phyloP scores from a whole-genome alignment of 768 basidiomycete species.

The Boletus speciosus region DNA sequence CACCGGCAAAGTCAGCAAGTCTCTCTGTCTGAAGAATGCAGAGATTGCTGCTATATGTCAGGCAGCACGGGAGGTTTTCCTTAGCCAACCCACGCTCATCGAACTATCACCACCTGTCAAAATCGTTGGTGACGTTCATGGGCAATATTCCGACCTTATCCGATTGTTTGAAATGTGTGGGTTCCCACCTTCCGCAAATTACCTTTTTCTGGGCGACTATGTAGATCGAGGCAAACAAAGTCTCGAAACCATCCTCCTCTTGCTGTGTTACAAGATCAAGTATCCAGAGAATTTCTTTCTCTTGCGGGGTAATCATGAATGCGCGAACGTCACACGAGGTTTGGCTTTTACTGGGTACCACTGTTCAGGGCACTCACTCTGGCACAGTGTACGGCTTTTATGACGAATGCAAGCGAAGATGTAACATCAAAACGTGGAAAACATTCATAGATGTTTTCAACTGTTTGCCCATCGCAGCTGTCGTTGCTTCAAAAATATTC shows the following conservation, averaged over 20 bases:
- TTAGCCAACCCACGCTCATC: constrained; percentile 93
- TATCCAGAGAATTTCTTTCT: constrained; percentile 99
- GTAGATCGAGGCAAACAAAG: constrained; percentile 99
- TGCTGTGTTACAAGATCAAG: constrained; percentile 99
- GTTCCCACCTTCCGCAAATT: constrained; percentile 95
- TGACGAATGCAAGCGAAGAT: constrained; percentile 98
- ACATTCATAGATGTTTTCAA: constrained; percentile 99
- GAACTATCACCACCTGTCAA: constrained; percentile 98
- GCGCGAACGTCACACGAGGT: constrained; percentile 99
- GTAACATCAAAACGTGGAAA: constrained; percentile 99
- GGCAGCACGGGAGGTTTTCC: constrained; percentile 93
- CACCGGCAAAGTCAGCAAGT: constrained; percentile 96
- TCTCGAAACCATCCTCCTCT: constrained; percentile 93
- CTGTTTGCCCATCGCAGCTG: constrained; percentile 95
- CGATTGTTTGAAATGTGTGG: constrained; percentile 99
- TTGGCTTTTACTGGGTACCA: constrained; percentile 24
- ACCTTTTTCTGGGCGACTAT: constrained; percentile 98
- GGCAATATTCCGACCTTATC: constrained; percentile 98
- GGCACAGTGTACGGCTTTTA: constrained; percentile 94
- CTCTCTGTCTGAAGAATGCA: constrained; percentile 89
- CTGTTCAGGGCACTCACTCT: constrained; percentile 19
- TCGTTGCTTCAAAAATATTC: constrained; percentile 99
- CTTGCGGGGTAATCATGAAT: constrained; percentile 96
- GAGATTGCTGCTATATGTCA: constrained; percentile 94
- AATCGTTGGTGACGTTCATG: constrained; percentile 99